Evolutionary conservation across 108 stramenopile species (phyloP).

Genomic region (Halocafeteria seosinensis): DNA sequence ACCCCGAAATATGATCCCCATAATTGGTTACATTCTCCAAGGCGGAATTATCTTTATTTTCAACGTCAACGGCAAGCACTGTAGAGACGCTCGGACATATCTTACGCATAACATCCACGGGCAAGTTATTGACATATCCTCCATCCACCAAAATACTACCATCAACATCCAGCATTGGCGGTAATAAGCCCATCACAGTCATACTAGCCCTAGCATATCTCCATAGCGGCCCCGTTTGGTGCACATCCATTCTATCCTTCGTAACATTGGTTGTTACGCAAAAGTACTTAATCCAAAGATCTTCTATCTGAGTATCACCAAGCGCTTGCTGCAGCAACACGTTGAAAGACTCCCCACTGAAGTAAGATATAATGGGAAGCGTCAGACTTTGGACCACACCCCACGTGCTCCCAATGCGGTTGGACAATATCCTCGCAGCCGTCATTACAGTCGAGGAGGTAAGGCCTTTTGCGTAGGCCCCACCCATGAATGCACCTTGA

Average conservation of each 20-base stretch:
- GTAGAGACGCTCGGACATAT: neutral
- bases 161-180: slow-evolving; percentile 15
- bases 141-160: slow-evolving; percentile 17
- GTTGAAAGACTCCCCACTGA: slow-evolving; percentile 12
- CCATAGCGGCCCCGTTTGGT: slow-evolving; percentile 12
- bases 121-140: slow-evolving; percentile 25
- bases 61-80: neutral
- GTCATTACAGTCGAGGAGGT: too few species aligned
- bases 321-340: slow-evolving; percentile 3
- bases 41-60: neutral
- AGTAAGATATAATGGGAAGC: slow-evolving; percentile 11
- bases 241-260: neutral
- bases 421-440: neutral
- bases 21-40: neutral
- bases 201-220: slow-evolving; percentile 22
- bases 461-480: slow-evolving; percentile 2
- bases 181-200: slow-evolving; percentile 22
- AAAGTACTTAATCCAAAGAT: slow-evolving; percentile 24
- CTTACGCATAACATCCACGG: neutral
- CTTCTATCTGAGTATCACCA: slow-evolving; percentile 13
- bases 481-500: slow-evolving; percentile 20
- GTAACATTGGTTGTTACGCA: slow-evolving; percentile 25
- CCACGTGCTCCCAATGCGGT: neutral
- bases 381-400: slow-evolving; percentile 5
- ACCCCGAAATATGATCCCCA: neutral